Conservation (phyloP, 352 stramenopile genomes). For the Peronospora belbahrii region DNA sequence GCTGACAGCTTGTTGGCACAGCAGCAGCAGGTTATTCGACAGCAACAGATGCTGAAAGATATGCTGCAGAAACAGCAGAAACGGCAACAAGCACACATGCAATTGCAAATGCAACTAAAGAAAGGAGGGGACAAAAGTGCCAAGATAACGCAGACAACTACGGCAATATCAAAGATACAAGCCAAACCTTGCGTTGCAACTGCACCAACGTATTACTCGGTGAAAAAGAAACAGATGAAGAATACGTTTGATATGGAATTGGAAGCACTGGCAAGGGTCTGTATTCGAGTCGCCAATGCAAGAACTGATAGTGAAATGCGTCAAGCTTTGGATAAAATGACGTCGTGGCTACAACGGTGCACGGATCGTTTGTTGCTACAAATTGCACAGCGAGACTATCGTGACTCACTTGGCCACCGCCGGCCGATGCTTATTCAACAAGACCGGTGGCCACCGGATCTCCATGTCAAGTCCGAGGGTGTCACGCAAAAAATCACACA, state of each 20-base stretch:
- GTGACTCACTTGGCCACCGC: slow-evolving; percentile 29
- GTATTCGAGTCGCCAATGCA: slow-evolving; percentile 39
- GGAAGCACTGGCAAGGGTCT: slow-evolving; percentile 47
- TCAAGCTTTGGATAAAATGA: slow-evolving; percentile 46
- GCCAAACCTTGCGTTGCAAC: slow-evolving; percentile 1
- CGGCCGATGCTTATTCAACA: slow-evolving; percentile 32
- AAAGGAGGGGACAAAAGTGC: slow-evolving; percentile 2
- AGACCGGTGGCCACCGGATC: slow-evolving; percentile 38
- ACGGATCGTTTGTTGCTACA: slow-evolving; percentile 38
- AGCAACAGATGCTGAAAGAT: slow-evolving; percentile 37
- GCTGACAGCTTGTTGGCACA: slow-evolving; percentile 32
- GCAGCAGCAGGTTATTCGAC: slow-evolving; percentile 40
- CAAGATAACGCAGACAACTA: slow-evolving; percentile 2
- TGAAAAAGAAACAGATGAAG: slow-evolving; percentile 38
- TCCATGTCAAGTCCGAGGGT: slow-evolving; percentile 54
- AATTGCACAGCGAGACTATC: slow-evolving; percentile 52
- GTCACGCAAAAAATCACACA: slow-evolving; percentile 49
- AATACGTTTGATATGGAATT: slow-evolving; percentile 43
- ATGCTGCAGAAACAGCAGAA: slow-evolving; percentile 34
- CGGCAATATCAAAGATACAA: not conserved
- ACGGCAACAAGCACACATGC: slow-evolving; percentile 17
- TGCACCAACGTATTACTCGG: slow-evolving; percentile 6
- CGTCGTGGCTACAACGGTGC: slow-evolving; percentile 47
- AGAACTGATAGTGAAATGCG: slow-evolving; percentile 49
- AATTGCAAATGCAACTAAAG: slow-evolving; percentile 22